Evolutionary conservation across 768 basidiomycete species (phyloP).

Genomic region (Suillus occidentalis): DNA sequence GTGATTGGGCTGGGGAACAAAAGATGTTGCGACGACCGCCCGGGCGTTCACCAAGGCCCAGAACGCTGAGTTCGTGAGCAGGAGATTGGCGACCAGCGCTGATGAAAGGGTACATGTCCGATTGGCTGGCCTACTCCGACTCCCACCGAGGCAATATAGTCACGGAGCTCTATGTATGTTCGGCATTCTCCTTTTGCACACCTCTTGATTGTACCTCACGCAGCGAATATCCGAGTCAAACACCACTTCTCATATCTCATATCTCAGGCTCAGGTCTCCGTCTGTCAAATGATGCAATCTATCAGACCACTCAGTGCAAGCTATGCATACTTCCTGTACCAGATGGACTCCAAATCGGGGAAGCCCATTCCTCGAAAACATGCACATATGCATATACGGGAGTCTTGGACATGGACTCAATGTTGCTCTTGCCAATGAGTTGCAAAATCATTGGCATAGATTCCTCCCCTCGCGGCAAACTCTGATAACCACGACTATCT

Average conservation of each 20-base stretch:
- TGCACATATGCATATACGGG: neutral
- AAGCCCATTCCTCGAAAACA: neutral
- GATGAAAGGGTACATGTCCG: neutral
- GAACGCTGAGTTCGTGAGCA: too few relatives aligned
- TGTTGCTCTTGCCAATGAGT: too few relatives aligned
- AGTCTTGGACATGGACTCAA: too few relatives aligned
- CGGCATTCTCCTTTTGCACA: too few relatives aligned
- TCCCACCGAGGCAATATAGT: neutral
- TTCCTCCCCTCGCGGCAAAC: constrained; percentile 1
- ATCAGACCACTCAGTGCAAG: neutral
- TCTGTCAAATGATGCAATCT: neutral
- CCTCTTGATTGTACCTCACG: too few relatives aligned
- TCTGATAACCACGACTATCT: constrained; percentile 4
- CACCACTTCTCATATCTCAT: neutral
- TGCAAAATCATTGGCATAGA: constrained; percentile 3
- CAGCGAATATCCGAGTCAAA: too few relatives aligned
- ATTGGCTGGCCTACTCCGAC: neutral
- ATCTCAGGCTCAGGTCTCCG: neutral
- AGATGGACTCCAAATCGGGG: neutral
- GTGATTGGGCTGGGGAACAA: too few relatives aligned
- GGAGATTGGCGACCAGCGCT: too few relatives aligned
- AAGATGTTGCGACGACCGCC: too few relatives aligned
- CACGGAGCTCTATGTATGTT: too few relatives aligned
- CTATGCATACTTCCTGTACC: neutral
- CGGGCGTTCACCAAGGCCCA: too few relatives aligned